Evolutionary conservation across 2,329 filamentous ascomycete species (phyloP).

Genomic region (Claviceps spartinae): DNA sequence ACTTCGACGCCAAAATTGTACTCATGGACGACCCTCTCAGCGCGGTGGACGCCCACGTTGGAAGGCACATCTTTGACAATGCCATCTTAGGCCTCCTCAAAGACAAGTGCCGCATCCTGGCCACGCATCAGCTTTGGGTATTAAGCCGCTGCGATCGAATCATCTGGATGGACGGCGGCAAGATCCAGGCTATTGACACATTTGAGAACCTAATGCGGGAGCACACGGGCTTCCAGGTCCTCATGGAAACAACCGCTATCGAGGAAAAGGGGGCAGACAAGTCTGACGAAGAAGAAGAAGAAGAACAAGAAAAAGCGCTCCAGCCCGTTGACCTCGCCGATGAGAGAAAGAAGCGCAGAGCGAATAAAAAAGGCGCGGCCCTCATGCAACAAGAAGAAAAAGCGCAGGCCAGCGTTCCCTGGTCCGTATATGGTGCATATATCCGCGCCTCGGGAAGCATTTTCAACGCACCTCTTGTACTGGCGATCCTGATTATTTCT

Average conservation of each 20-base stretch:
- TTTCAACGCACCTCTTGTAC: constrained; percentile 51
- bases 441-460: constrained; percentile 61
- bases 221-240: constrained; percentile 61
- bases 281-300: constrained; percentile 23
- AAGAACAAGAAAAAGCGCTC: constrained; percentile 26
- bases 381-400: constrained; percentile 64
- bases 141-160: constrained; percentile 83
- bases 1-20: constrained; percentile 55
- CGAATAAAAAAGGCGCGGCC: constrained; percentile 42
- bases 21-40: constrained; percentile 58
- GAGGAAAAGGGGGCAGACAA: constrained; percentile 42
- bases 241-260: constrained; percentile 76
- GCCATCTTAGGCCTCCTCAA: constrained; percentile 82
- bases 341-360: constrained; percentile 29
- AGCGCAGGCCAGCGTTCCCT: constrained; percentile 63
- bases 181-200: constrained; percentile 73
- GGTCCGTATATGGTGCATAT: constrained; percentile 68
- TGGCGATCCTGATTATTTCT: constrained; percentile 51
- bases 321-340: constrained; percentile 23
- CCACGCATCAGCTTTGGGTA: constrained; percentile 91
- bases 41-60: constrained; percentile 57
- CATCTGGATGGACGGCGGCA: constrained; percentile 81
- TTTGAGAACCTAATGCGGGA: constrained; percentile 76
- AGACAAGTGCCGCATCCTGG: constrained; percentile 79
- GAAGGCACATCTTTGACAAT: constrained; percentile 75